A percentile compares a stretch with the other conserved stretches of the same genome.
phyloP scores from a whole-genome alignment of 129 eudicot genomes.

The Centrapalus pauciflorus region DNA sequence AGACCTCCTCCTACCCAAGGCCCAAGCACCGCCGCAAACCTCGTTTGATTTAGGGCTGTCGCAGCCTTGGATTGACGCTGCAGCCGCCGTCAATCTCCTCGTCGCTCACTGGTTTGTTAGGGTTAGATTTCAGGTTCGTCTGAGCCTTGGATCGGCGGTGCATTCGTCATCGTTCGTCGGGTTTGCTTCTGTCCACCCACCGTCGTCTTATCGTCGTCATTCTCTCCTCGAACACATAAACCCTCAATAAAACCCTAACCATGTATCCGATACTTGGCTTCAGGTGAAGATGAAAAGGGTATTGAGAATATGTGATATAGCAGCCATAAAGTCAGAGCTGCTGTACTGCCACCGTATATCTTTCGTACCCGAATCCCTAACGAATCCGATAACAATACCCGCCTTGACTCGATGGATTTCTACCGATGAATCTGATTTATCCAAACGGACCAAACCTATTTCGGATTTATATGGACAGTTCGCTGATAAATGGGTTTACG shows the following conservation, averaged over 20 bases:
- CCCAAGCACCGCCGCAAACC: no score
- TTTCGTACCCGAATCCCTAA: constrained; percentile 7
- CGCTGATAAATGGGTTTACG: constrained; percentile 25
- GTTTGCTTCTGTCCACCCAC: no score
- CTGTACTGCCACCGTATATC: constrained; percentile 8
- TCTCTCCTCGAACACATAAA: neutral
- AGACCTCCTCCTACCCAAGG: no score
- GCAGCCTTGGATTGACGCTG: no score
- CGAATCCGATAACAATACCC: constrained; percentile 8
- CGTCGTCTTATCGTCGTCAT: no score
- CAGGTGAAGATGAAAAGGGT: constrained; percentile 24
- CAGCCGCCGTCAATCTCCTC: no score
- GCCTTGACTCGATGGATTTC: constrained; percentile 15
- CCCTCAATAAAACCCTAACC: neutral
- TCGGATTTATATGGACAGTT: constrained; percentile 28
- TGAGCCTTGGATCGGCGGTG: no score
- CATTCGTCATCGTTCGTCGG: no score
- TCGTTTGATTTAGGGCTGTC: no score
- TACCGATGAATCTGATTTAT: constrained; percentile 3
- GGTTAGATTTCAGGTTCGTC: no score
- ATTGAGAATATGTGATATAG: constrained; percentile 10
- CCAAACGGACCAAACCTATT: constrained; percentile 18
- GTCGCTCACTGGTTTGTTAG: no score
- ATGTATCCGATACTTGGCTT: neutral
- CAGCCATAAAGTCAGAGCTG: constrained; percentile 8